Evolutionary conservation across 2,329 filamentous ascomycete genomes (phyloP).

Genomic region (Xylaria sp.): DNA sequence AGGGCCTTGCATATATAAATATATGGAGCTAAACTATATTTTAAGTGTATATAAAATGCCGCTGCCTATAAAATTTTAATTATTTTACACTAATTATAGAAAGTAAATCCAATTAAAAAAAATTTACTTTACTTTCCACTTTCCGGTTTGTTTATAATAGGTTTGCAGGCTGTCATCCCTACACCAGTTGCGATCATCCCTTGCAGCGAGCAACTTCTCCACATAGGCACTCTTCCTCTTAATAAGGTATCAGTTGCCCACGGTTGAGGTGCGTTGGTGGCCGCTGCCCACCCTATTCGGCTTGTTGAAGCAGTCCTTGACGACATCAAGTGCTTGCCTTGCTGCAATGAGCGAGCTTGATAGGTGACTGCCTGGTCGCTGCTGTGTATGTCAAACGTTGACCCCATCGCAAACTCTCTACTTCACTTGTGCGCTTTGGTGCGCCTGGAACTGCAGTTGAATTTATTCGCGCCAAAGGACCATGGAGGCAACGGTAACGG

Average conservation of each 20-base stretch:
- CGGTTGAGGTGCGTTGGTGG: slow-evolving; percentile 1
- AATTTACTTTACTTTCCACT: not conserved
- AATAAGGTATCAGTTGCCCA: not conserved
- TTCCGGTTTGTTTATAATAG: not conserved
- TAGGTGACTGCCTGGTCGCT: slow-evolving; percentile 13
- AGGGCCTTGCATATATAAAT: not conserved
- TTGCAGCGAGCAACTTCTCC: not conserved
- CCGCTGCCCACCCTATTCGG: not conserved
- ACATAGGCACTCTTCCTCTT: not conserved
- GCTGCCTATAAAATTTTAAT: slow-evolving; percentile 8
- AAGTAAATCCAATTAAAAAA: slow-evolving; percentile 17
- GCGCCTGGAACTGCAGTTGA: not conserved
- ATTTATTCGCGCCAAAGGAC: not conserved
- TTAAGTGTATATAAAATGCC: slow-evolving; percentile 30
- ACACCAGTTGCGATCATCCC: not conserved
- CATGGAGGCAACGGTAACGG: slow-evolving; percentile 14
- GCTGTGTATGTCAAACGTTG: slow-evolving; percentile 1
- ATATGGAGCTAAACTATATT: slow-evolving; percentile 4
- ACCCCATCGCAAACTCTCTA: not conserved
- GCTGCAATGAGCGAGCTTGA: slow-evolving; percentile 2
- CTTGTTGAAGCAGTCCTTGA: not conserved
- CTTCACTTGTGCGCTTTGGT: not conserved
- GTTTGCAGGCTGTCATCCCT: not conserved
- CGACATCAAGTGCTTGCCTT: not conserved
- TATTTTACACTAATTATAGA: slow-evolving; percentile 19